phyloP scores from a whole-genome alignment of 768 basidiomycete genomes.

The Lentinula aciculospora region DNA sequence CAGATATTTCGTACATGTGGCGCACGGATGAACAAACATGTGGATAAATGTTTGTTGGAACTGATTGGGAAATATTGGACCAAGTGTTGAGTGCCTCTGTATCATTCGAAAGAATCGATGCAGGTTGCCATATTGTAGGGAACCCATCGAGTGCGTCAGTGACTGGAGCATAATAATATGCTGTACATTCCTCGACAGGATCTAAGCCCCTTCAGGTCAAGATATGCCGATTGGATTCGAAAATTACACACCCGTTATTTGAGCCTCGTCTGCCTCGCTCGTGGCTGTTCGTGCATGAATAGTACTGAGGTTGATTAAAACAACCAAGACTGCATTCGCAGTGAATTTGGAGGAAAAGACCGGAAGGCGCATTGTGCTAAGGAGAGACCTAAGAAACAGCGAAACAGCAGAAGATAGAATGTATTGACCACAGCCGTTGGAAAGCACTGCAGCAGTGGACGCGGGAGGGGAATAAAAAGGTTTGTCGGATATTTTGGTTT shows the following conservation, averaged over 20 bases:
- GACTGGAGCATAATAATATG: conserved; percentile 36
- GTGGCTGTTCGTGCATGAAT: not conserved
- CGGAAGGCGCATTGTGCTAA: not conserved
- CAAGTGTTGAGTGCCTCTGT: conserved; percentile 35
- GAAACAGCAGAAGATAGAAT: not conserved
- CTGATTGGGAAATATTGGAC: conserved; percentile 30
- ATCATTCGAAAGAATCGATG: conserved; percentile 37
- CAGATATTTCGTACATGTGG: not conserved
- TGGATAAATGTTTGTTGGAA: conserved; percentile 43
- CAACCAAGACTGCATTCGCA: not conserved
- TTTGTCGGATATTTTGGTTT: not conserved
- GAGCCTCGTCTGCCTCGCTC: conserved; percentile 2
- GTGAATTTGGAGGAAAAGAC: not conserved
- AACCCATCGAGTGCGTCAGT: conserved; percentile 25
- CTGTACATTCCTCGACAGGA: conserved; percentile 32
- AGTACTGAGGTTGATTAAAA: not conserved
- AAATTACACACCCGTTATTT: not conserved
- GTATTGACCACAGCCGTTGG: not conserved
- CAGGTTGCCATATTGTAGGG: conserved; percentile 40
- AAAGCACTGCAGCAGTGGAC: not conserved
- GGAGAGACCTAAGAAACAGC: not conserved
- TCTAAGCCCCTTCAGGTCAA: conserved; percentile 16
- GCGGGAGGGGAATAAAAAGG: not conserved
- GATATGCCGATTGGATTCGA: not conserved
- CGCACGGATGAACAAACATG: conserved; percentile 23